Base-by-base conservation (phyloP, 2,329 filamentous ascomycete genomes). In the Rhinocladiella similis region DNA sequence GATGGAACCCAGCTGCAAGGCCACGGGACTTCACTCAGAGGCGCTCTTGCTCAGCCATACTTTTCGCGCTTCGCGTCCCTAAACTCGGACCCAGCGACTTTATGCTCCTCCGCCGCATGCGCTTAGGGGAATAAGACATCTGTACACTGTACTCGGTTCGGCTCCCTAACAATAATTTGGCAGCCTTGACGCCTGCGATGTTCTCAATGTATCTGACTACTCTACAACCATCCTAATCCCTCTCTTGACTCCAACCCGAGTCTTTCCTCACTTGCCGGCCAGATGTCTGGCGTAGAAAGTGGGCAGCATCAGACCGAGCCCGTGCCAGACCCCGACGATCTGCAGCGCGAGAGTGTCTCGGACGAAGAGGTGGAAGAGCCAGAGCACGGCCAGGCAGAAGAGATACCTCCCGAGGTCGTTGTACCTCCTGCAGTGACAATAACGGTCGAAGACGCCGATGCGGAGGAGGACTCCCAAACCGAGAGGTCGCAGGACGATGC, bases 371-470 rank as follows among this genome's bases (percentile, higher is more conserved):
- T 58, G 35, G 64, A 67, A 25, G 54, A 63, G 29, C 46, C 56
- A 22, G 62, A 66, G 33, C 22, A 48, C 20, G 38, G 65, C 63
- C 51, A 63, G 61, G 62, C 62, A 33, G 61, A 68, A 22, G 65
- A 64, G 22, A 62, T 63, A 16, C 63, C 68, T 41, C 20, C 43
- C 12, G 29, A 54, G 9, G 46, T 33, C 6, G 42, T 38, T 16
- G 16, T 53, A 22, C 56, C 43, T 54, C 60, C 58, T 51, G 61
- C 58, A 19, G 61, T 62, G 5, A 63, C 45, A 41, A 65, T 65
- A 25, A 59, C 64, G 6, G 55, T 65, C 52, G 65, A 64, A 25
- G 60, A 64, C 45, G 52, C 59, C 18, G 62, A 67, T 53, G 57
- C 67, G 38, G 57, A 55, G 33, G 53, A 55, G 39, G 54, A 59